Conservation (phyloP, 306 rosid genomes). For the Morella rubra region DNA sequence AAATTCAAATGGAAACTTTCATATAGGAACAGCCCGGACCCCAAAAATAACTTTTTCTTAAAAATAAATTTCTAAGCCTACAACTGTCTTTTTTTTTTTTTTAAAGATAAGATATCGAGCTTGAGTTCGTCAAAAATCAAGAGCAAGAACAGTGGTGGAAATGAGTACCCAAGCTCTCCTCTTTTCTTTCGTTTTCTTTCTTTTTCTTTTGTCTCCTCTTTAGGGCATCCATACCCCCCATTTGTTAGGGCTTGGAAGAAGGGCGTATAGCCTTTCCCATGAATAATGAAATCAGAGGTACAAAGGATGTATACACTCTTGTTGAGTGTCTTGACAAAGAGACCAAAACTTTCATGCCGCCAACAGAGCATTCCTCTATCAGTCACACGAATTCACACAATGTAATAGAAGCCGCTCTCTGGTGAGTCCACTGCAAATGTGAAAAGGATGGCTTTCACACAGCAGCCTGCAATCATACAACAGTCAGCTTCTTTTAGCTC, state of each 20-base stretch:
- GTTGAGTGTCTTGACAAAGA: not conserved
- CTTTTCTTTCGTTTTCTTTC: too few species aligned
- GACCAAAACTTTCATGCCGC: slow-evolving; percentile 11
- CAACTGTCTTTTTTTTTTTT: too few species aligned
- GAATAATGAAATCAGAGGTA: slow-evolving; percentile 5
- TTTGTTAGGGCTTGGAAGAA: not conserved
- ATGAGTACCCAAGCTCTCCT: too few species aligned
- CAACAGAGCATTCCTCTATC: slow-evolving; percentile 11
- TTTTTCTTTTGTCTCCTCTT: not conserved
- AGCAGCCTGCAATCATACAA: slow-evolving; percentile 6
- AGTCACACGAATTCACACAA: not conserved
- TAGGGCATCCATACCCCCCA: not conserved
- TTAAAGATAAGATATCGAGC: not conserved
- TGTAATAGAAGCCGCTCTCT: not conserved
- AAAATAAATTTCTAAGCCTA: too few species aligned
- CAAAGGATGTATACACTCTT: not conserved
- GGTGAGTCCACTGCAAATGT: not conserved
- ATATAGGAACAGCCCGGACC: too few species aligned
- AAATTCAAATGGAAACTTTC: too few species aligned
- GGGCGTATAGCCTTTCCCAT: not conserved
- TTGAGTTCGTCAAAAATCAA: not conserved
- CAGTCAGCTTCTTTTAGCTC: not conserved
- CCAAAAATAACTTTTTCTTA: too few species aligned
- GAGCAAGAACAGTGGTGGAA: too few species aligned
- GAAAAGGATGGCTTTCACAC: not conserved